Conservation (phyloP, 805 yeast species). For the Yarrowia osloensis region DNA sequence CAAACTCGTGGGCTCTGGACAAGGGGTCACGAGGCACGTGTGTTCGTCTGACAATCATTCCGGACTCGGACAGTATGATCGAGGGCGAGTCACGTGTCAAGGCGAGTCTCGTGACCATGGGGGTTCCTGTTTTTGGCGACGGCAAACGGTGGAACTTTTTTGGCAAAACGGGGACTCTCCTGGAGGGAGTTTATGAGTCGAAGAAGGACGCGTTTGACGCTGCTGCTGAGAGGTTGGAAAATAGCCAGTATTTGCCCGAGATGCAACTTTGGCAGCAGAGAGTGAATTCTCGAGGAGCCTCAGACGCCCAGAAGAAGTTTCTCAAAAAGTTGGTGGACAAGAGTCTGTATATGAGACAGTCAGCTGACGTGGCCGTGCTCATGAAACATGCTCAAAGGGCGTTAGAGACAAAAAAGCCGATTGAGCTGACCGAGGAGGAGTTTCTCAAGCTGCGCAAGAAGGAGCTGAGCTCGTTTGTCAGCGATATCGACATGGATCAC, state of each 20-base stretch:
- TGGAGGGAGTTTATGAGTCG: neutral
- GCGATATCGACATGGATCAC: neutral
- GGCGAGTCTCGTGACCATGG: slow-evolving; percentile 14
- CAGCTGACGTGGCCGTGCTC: neutral
- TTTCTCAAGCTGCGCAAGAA: neutral
- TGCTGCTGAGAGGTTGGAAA: neutral
- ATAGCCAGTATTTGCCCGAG: neutral
- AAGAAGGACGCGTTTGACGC: slow-evolving; percentile 13
- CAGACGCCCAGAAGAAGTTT: neutral
- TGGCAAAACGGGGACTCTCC: neutral
- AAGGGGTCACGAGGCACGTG: neutral
- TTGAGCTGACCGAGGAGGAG: neutral
- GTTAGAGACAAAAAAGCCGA: neutral
- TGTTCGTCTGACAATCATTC: neutral
- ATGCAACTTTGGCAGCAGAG: neutral
- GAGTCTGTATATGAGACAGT: slow-evolving; percentile 4
- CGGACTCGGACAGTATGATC: neutral
- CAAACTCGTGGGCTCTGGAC: slow-evolving; percentile 11
- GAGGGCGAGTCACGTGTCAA: neutral
- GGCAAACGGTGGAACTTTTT: neutral
- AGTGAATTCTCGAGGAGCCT: neutral
- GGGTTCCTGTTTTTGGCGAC: neutral
- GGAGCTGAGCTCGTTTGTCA: neutral
- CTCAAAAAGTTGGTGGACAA: neutral
- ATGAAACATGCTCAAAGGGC: neutral